phyloP scores from a whole-genome alignment of 1,284 basidiomycete genomes.

The Grifola frondosa region DNA sequence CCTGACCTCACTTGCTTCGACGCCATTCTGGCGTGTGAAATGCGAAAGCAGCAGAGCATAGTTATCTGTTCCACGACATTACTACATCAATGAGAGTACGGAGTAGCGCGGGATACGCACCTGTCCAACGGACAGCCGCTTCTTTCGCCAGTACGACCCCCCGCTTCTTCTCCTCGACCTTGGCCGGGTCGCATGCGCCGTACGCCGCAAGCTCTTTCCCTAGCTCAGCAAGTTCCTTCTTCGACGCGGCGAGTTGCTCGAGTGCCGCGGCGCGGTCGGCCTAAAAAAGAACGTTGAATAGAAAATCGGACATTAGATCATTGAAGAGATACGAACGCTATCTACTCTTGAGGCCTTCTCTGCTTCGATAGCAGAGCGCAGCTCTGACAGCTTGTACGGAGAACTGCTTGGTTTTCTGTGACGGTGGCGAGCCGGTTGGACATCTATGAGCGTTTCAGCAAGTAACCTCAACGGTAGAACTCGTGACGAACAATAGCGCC shows the following conservation, averaged over 20 bases:
- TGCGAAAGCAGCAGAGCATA: conserved; percentile 54
- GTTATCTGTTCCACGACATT: conserved; percentile 23
- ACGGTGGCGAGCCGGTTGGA: too few relatives aligned
- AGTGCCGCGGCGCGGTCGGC: conserved; percentile 53
- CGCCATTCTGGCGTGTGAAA: conserved; percentile 61
- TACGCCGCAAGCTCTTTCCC: conserved; percentile 72
- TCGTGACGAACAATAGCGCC: conserved; percentile 63
- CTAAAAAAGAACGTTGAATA: conserved; percentile 36
- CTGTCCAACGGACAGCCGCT: conserved; percentile 83
- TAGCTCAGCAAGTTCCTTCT: conserved; percentile 55
- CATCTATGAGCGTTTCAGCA: too few relatives aligned
- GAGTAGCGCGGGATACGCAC: conserved; percentile 41
- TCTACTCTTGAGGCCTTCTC: conserved; percentile 63
- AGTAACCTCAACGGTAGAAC: too few relatives aligned
- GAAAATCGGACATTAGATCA: background rate
- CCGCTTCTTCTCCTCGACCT: conserved; percentile 72
- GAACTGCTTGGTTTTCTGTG: too few relatives aligned
- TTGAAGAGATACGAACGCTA: conserved; percentile 47
- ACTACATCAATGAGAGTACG: background rate
- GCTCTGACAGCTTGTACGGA: too few relatives aligned
- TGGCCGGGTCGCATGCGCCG: conserved; percentile 80
- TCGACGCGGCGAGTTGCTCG: conserved; percentile 47
- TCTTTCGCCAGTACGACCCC: conserved; percentile 75
- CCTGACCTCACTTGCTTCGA: conserved; percentile 59
- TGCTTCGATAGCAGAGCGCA: conserved; percentile 41